Evolutionary conservation across 2,329 filamentous ascomycete genomes (phyloP), one percentile per base, ranked within the genome.

Genomic region (Alternaria metachromatica): DNA sequence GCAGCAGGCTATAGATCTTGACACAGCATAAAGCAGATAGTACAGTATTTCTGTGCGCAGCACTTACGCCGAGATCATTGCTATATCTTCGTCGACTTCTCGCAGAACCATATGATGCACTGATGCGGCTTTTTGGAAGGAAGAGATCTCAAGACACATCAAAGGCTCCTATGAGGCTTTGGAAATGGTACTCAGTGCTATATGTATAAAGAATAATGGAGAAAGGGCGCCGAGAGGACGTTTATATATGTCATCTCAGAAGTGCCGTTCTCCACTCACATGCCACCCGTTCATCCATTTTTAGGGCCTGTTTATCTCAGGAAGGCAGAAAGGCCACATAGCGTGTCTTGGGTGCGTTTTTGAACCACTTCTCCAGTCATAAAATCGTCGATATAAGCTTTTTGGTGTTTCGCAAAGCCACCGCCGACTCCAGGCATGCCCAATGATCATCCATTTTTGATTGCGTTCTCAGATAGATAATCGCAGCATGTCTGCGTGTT

Each of bases 11-110:
- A 41, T 5, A 1, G 33, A 2, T 0, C 6, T 41, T 41, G 8
- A 41, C 15, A 0, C 8, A 10, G 15, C 33, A 41, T 9, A 3
- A 10, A 5, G 0, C 4, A 41, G 15, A 9, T 5, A 0, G 33
- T 37, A 5, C 33, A 41, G 4, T 10, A 41, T 41, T n/a, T 41
- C 15, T 41, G 33, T 10, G 5, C 0, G 15, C 15, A 5, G 33
- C 0, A 0, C 15, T 41, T 1, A 5, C 2, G 33, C 33, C 1
- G 33, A n/a, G 8, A 41, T 2, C 33, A 41, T 10, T 15, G 33
- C 8, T 1, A 41, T 41, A n/a, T 37, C 33, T 2, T n/a, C 33
- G 15, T 37, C 15, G 33, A 37, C 33, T n/a, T 37, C n/a, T 37
- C 2, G 33, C 33, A 37, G 33, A 37, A 37, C 30, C 12, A 28